Evolutionary conservation across 768 basidiomycete genomes (phyloP).

Genomic region (Lyophyllum atratum): DNA sequence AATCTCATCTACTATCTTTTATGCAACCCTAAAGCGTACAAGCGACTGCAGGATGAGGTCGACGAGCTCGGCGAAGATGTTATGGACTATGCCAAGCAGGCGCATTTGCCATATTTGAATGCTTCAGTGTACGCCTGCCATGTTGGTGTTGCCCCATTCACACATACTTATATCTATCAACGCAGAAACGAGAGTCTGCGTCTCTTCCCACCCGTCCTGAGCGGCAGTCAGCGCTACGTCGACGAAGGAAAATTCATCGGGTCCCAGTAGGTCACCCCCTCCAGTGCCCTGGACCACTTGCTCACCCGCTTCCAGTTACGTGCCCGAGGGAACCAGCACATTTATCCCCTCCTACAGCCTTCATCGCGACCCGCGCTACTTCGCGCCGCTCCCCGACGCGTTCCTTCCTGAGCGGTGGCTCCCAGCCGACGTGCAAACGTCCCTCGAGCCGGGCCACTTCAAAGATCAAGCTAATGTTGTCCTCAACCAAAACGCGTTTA

Average conservation of each 20-base stretch:
- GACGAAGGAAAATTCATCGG: slow-evolving; percentile 40
- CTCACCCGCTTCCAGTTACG: slow-evolving; percentile 30
- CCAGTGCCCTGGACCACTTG: background rate
- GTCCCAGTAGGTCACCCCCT: slow-evolving; percentile 32
- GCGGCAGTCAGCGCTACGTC: slow-evolving; percentile 45
- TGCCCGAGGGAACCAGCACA: slow-evolving; percentile 46
- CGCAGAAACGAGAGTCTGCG: slow-evolving; percentile 53
- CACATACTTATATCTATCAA: background rate
- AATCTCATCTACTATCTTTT: slow-evolving; percentile 37
- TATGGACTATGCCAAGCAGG: slow-evolving; percentile 25
- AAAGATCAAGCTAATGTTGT: slow-evolving; percentile 20
- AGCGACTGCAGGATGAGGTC: slow-evolving; percentile 35
- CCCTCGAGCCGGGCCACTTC: slow-evolving; percentile 36
- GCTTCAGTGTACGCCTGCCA: slow-evolving; percentile 32
- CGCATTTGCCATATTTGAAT: slow-evolving; percentile 37
- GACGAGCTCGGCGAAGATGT: slow-evolving; percentile 29
- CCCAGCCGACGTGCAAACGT: slow-evolving; percentile 16
- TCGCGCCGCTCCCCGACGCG: slow-evolving; percentile 42
- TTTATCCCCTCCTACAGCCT: slow-evolving; percentile 45
- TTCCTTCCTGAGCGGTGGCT: slow-evolving; percentile 48
- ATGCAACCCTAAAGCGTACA: slow-evolving; percentile 30
- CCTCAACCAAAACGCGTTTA: slow-evolving; percentile 34
- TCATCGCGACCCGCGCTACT: slow-evolving; percentile 48
- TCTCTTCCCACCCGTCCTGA: slow-evolving; percentile 49
- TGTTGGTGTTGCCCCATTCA: background rate